A percentile compares a stretch with the other conserved stretches of the same genome.
These are phyloP conservation scores for Daldinia loculata DNA, from an alignment of 495 filamentous ascomycete species.

Conservation along the genomic window DNA sequence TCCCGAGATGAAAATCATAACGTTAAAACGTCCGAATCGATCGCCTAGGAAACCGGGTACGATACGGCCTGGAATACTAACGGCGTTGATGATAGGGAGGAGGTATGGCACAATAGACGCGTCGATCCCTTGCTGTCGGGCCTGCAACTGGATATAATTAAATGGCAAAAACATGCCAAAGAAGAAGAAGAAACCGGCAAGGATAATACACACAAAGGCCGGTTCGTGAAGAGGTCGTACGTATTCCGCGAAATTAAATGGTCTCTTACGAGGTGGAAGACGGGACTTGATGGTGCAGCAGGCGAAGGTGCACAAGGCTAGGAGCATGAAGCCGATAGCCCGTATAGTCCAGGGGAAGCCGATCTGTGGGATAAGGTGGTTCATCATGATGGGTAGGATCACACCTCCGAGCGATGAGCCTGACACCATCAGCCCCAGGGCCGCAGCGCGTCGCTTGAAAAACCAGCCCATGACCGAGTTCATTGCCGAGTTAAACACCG, in stretches of 20 bases:
- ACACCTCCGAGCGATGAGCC: constrained; percentile 75
- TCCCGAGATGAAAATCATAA: constrained; percentile 69
- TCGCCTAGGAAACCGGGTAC: constrained; percentile 77
- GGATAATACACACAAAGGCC: constrained; percentile 60
- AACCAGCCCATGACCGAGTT: constrained; percentile 74
- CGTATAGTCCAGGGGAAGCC: constrained; percentile 82
- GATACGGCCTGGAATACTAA: constrained; percentile 78
- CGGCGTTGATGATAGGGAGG: constrained; percentile 75
- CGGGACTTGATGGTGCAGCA: constrained; percentile 72
- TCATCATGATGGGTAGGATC: constrained; percentile 76
- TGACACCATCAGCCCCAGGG: constrained; percentile 72
- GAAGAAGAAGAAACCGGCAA: constrained; percentile 70
- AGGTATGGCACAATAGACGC: constrained; percentile 67
- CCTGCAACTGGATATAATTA: constrained; percentile 72
- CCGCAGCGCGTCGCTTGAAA: constrained; percentile 67
- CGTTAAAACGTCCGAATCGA: constrained; percentile 76
- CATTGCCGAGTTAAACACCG: constrained; percentile 71
- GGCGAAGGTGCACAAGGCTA: constrained; percentile 67
- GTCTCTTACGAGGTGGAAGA: constrained; percentile 64
- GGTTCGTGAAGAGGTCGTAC: constrained; percentile 67
- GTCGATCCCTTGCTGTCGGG: constrained; percentile 67
- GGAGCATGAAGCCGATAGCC: constrained; percentile 72
- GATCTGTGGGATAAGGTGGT: constrained; percentile 66
- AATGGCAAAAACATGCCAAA: constrained; percentile 78
- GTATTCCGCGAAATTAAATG: constrained; percentile 64